Conservation (phyloP, 148 eudicot genomes). For the Vaccinium darrowii region DNA sequence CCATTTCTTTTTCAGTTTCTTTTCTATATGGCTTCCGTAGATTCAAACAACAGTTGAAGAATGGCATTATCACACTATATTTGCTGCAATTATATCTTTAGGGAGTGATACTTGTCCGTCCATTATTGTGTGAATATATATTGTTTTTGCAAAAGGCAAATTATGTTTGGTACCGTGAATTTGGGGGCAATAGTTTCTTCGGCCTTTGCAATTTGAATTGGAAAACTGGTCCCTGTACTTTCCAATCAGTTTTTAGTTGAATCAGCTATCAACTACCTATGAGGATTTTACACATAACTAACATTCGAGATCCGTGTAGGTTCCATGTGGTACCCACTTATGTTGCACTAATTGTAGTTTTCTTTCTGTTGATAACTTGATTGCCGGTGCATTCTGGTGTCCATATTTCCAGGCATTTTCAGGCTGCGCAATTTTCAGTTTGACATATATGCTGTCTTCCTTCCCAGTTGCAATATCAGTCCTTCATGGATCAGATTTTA, state of each 20-base stretch:
- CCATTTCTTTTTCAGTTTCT: background rate
- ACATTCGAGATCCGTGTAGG: background rate
- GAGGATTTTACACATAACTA: background rate
- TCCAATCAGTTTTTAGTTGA: background rate
- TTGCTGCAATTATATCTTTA: background rate
- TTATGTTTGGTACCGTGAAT: background rate
- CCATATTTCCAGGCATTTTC: background rate
- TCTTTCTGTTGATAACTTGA: background rate
- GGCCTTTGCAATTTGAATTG: background rate
- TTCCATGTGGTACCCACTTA: background rate
- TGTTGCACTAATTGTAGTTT: background rate
- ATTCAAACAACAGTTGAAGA: background rate
- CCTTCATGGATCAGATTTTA: background rate
- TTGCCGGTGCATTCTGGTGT: background rate
- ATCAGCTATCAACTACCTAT: background rate
- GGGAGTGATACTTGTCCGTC: background rate
- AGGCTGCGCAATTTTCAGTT: background rate
- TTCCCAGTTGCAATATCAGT: background rate
- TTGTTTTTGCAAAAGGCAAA: background rate
- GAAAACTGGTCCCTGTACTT: background rate
- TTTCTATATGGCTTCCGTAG: background rate
- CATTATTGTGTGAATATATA: background rate
- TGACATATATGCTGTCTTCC: background rate
- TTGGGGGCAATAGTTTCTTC: background rate
- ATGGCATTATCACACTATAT: background rate